Percentiles rank a stretch among this genome's conserved stretches.
phyloP scores from a whole-genome alignment of 495 filamentous ascomycete species.

The Evernia prunastri region DNA sequence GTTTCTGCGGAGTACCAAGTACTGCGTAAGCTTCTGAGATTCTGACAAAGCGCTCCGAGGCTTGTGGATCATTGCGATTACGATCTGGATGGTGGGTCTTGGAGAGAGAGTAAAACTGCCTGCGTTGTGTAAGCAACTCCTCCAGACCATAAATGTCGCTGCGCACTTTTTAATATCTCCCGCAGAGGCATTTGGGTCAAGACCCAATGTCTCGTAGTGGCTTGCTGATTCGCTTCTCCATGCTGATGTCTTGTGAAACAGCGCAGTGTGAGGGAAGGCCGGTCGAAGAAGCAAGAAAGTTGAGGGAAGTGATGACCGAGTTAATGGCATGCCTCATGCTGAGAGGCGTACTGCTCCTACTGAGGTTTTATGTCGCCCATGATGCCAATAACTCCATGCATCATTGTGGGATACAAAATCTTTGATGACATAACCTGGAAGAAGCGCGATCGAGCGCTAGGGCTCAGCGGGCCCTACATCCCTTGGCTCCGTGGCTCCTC shows the following conservation, averaged over 20 bases:
- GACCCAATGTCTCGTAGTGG: slow-evolving; percentile 75
- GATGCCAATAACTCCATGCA: background rate
- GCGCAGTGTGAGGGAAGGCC: background rate
- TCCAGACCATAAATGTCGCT: slow-evolving; percentile 1
- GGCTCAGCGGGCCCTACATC: too few relatives aligned
- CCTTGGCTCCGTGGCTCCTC: too few relatives aligned
- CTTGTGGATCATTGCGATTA: slow-evolving; percentile 68
- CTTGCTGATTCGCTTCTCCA: slow-evolving; percentile 27
- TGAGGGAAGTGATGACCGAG: slow-evolving; percentile 7
- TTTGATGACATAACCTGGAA: background rate
- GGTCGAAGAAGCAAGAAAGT: background rate
- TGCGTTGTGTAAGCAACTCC: slow-evolving; percentile 29
- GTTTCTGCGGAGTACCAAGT: slow-evolving; percentile 64
- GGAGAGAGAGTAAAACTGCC: slow-evolving; percentile 88
- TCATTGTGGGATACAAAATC: background rate
- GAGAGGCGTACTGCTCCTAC: slow-evolving; percentile 5
- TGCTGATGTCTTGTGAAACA: slow-evolving; percentile 32
- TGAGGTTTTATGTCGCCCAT: background rate
- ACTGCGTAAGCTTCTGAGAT: slow-evolving; percentile 82
- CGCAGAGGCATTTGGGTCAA: slow-evolving; percentile 59
- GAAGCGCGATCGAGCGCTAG: background rate
- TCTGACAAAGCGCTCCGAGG: slow-evolving; percentile 70
- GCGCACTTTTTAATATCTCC: slow-evolving; percentile 78
- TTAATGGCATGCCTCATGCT: slow-evolving; percentile 49
- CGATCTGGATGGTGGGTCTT: slow-evolving; percentile 91